Conservation (phyloP, 495 filamentous ascomycete species). For the Clavariopsis aquatica region DNA sequence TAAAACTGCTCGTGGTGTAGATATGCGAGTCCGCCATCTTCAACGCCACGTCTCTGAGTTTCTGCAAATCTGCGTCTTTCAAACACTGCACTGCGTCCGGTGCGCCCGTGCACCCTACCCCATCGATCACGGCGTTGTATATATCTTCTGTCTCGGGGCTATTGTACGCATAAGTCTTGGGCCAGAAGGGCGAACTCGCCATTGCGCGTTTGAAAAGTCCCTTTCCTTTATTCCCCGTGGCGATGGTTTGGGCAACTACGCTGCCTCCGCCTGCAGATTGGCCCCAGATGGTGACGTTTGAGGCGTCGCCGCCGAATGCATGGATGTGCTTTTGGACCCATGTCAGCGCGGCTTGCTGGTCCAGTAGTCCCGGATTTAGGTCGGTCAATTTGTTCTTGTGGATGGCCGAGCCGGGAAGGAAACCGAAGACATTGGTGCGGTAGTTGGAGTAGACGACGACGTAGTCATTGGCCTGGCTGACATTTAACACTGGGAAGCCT, state of each 20-base stretch:
- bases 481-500: conserved; percentile 59
- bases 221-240: conserved; percentile 46
- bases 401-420: conserved; percentile 57
- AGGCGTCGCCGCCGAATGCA: conserved; percentile 40
- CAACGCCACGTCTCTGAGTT: conserved; percentile 52
- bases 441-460: conserved; percentile 58
- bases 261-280: conserved; percentile 56
- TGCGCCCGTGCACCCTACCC: conserved; percentile 50
- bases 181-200: conserved; percentile 64
- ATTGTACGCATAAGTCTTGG: conserved; percentile 57
- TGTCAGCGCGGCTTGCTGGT: conserved; percentile 40
- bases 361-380: conserved; percentile 41
- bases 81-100: conserved; percentile 52
- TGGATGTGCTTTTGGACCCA: conserved; percentile 43
- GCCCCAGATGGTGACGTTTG: conserved; percentile 46
- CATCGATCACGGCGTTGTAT: conserved; percentile 49
- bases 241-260: conserved; percentile 58
- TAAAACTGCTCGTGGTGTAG: conserved; percentile 57
- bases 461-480: conserved; percentile 51
- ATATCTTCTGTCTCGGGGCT: conserved; percentile 53
- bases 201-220: conserved; percentile 52
- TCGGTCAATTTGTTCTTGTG: conserved; percentile 50
- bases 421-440: conserved; percentile 61
- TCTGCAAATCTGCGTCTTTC: conserved; percentile 54
- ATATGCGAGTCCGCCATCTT: conserved; percentile 50